A percentile compares a stretch with the other conserved stretches of the same genome.
These are phyloP conservation scores for Psilocybe subaeruginosa DNA, from an alignment of 768 basidiomycete genomes.

Conservation along the genomic window DNA sequence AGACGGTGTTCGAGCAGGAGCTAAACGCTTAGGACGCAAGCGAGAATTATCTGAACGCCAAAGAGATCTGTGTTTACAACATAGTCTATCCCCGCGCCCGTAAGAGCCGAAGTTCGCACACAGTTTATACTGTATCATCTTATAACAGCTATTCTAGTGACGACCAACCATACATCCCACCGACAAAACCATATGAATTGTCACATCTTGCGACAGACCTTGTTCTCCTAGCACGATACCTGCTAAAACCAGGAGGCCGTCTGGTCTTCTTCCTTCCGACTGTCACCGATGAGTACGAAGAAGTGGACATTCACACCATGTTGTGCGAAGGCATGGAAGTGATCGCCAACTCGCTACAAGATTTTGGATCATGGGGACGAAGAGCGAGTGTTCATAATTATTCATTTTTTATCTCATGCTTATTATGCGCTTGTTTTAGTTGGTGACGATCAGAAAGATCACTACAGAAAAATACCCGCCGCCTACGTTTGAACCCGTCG, in stretches of 20 bases:
- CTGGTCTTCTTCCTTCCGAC: conserved; percentile 97
- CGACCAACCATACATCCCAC: conserved; percentile 81
- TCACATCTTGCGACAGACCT: conserved; percentile 83
- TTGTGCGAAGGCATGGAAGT: conserved; percentile 89
- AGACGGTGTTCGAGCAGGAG: conserved; percentile 94
- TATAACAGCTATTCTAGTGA: conserved; percentile 34
- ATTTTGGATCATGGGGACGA: conserved; percentile 95
- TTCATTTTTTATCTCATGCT: not conserved
- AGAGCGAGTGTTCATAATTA: conserved; percentile 55
- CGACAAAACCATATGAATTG: conserved; percentile 91
- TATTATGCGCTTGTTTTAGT: conserved; percentile 41
- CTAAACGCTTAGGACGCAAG: conserved; percentile 79
- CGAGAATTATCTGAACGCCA: conserved; percentile 44
- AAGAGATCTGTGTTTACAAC: conserved; percentile 38
- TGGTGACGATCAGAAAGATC: conserved; percentile 88
- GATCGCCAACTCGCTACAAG: conserved; percentile 86
- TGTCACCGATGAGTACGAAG: conserved; percentile 88
- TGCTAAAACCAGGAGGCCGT: conserved; percentile 84
- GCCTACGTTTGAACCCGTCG: conserved; percentile 53
- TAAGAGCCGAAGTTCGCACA: conserved; percentile 32
- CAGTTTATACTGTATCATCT: not conserved
- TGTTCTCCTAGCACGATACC: conserved; percentile 76
- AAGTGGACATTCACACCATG: conserved; percentile 79
- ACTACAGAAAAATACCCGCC: conserved; percentile 46
- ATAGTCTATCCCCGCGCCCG: conserved; percentile 43